These are phyloP conservation scores for Wickerhamia fluorescens DNA, from an alignment of 805 yeast genomes.

Conservation along the genomic window DNA sequence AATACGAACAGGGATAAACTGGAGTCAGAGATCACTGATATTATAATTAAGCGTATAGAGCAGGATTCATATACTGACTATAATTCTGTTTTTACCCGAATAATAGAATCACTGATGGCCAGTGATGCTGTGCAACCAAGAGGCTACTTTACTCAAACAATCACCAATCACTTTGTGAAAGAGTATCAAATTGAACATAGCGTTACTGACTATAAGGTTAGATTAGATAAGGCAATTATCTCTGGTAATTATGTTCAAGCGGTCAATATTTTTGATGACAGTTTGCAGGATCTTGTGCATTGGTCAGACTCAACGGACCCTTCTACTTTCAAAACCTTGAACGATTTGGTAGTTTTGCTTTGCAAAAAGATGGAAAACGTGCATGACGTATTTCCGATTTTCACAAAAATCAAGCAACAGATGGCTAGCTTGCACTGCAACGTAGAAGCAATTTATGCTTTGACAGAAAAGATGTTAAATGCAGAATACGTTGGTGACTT, in stretches of 20 bases:
- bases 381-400: conserved; percentile 21
- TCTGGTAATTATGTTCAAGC: conserved; percentile 16
- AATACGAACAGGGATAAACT: background rate
- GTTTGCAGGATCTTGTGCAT: conserved; percentile 13
- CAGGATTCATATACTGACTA: conserved; percentile 5
- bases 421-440: conserved; percentile 21
- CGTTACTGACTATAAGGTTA: too few relatives aligned
- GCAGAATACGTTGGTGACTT: conserved; percentile 34
- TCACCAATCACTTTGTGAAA: conserved; percentile 10
- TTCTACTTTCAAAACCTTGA: conserved; percentile 35
- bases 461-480: conserved; percentile 22
- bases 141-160: conserved; percentile 12
- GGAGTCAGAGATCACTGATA: conserved; percentile 1
- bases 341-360: conserved; percentile 34
- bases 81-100: conserved; percentile 10
- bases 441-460: conserved; percentile 20
- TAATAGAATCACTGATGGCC: conserved; percentile 12
- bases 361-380: conserved; percentile 22
- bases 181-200: conserved; percentile 9
- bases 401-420: conserved; percentile 31
- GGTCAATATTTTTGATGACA: conserved; percentile 23
- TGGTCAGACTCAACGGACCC: conserved; percentile 26
- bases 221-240: conserved; percentile 22
- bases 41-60: conserved; percentile 1
- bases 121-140: conserved; percentile 11